A percentile compares a stretch with the other conserved stretches of the same genome.
Evolutionary conservation across 2,329 filamentous ascomycete genomes (phyloP).

Genomic region (Teratosphaeriaceae sp.): DNA sequence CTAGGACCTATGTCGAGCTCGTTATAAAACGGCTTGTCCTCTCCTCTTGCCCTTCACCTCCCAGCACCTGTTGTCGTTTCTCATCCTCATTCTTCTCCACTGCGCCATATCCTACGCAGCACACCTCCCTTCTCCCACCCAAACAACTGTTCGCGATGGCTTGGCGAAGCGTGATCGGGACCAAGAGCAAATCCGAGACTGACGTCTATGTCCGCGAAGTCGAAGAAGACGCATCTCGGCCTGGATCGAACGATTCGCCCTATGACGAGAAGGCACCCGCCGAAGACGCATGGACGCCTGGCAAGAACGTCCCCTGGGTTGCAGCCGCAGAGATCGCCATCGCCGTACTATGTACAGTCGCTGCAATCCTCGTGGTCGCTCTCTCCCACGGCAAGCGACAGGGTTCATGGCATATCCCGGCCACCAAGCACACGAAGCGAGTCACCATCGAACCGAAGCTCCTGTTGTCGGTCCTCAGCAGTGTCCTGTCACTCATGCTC

Average conservation of each 20-base stretch:
- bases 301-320: not conserved
- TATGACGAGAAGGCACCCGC: not conserved
- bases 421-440: not conserved
- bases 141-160: too few species aligned
- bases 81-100: too few species aligned
- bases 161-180: too few species aligned
- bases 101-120: too few species aligned
- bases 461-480: not conserved
- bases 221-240: not conserved
- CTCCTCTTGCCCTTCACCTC: too few species aligned
- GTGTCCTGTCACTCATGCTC: not conserved
- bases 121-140: too few species aligned
- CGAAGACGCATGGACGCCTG: not conserved
- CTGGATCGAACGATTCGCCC: not conserved
- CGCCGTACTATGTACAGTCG: not conserved
- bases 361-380: not conserved
- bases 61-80: too few species aligned
- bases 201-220: not conserved
- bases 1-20: too few species aligned
- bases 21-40: too few species aligned
- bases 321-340: not conserved
- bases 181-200: not conserved
- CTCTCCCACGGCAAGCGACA: not conserved
- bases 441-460: constrained; percentile 1
- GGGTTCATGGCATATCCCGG: not conserved